Conservation (phyloP, 2,329 filamentous ascomycete species). For the Graphilbum fragrans region DNA sequence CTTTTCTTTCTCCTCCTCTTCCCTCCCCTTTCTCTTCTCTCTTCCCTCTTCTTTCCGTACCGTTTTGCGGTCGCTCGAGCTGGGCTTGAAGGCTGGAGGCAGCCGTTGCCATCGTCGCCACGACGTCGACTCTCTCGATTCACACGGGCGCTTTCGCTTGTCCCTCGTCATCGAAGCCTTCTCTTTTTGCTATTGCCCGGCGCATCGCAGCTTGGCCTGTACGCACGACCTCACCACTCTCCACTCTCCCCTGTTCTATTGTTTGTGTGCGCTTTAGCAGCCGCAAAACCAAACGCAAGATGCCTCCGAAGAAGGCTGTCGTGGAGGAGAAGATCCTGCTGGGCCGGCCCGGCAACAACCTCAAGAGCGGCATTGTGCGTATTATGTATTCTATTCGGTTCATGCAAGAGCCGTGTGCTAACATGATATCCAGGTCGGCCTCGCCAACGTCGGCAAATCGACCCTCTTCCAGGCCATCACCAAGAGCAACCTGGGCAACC, state of each 20-base stretch:
- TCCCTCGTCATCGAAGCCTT: too few relatives aligned
- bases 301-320: constrained; percentile 90
- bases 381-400: background rate
- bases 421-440: constrained; percentile 57
- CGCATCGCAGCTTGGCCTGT: too few relatives aligned
- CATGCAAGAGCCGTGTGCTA: constrained; percentile 4
- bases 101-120: constrained; percentile 12
- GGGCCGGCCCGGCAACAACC: constrained; percentile 89
- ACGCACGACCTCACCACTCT: too few relatives aligned
- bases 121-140: constrained; percentile 28
- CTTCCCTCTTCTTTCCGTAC: constrained; percentile 3
- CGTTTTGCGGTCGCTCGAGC: background rate
- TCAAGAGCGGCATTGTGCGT: constrained; percentile 95
- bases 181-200: too few relatives aligned
- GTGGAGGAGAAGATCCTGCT: constrained; percentile 94
- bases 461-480: constrained; percentile 99
- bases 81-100: constrained; percentile 7
- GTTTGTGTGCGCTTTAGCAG: constrained; percentile 18
- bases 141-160: too few relatives aligned
- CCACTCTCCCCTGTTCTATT: constrained; percentile 17
- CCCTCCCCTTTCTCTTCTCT: constrained; percentile 6
- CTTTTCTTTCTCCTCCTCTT: background rate
- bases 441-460: constrained; percentile 98
- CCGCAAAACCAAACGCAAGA: constrained; percentile 46
- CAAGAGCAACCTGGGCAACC: constrained; percentile 93